Percentiles rank a stretch among this genome's conserved stretches.
Evolutionary conservation across 108 stramenopile species (phyloP).

Genomic region (Schizochytrium sp.): DNA sequence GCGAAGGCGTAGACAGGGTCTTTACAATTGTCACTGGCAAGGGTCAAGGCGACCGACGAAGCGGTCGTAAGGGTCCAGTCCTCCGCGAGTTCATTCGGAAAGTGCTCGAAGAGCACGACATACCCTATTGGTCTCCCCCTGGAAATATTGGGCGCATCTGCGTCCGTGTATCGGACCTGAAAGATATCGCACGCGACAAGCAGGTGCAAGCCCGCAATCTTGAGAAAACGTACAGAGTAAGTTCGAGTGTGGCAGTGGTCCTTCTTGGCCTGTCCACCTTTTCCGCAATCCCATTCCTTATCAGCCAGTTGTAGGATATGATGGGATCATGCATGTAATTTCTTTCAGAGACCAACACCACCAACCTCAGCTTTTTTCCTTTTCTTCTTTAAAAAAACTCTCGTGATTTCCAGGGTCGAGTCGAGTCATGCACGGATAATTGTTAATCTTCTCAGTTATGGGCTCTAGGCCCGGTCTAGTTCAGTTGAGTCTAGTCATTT

Average conservation of each 20-base stretch:
- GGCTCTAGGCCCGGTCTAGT: no score
- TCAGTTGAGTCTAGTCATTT: no score
- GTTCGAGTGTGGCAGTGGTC: not conserved
- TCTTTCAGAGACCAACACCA: not conserved
- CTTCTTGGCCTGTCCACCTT: not conserved
- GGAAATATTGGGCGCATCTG: not conserved
- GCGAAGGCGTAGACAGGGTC: not conserved
- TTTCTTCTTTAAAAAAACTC: not conserved
- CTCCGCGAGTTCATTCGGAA: not conserved
- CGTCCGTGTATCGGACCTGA: not conserved
- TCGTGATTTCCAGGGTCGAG: not conserved
- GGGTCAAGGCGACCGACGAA: not conserved
- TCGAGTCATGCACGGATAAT: no score
- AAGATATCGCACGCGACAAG: not conserved
- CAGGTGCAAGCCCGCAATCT: not conserved
- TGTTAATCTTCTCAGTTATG: no score
- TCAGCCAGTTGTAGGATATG: not conserved
- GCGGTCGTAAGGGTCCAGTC: not conserved
- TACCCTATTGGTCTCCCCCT: not conserved
- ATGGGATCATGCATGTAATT: not conserved
- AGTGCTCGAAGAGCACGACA: not conserved
- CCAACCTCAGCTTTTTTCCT: not conserved
- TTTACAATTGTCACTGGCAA: not conserved
- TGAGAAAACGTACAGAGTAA: not conserved
- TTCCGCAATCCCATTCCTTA: not conserved